A percentile compares a stretch with the other conserved stretches of the same genome.
phyloP scores from a whole-genome alignment of 345 rosid species.

The Heritiera fomes region DNA sequence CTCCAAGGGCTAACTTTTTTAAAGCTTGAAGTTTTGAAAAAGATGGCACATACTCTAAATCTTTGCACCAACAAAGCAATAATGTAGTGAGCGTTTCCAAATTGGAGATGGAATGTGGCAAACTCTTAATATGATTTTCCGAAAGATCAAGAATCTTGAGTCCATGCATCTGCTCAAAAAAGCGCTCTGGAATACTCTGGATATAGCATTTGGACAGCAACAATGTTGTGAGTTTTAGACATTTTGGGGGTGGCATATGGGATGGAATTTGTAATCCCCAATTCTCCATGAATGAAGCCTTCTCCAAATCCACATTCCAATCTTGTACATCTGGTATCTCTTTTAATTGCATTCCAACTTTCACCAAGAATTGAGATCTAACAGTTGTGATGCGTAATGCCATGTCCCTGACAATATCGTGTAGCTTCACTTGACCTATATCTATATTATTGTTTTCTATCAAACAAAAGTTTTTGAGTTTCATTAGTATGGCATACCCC shows the following conservation, averaged over 20 bases:
- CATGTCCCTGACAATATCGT: neutral
- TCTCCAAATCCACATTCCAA: constrained; percentile 21
- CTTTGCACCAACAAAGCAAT: neutral
- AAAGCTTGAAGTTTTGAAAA: neutral
- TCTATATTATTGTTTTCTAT: neutral
- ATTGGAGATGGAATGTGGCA: constrained; percentile 26
- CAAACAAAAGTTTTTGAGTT: neutral
- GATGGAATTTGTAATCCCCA: neutral
- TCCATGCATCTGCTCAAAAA: neutral
- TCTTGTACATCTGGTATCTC: neutral
- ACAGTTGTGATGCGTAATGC: neutral
- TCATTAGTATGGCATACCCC: neutral
- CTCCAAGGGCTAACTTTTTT: neutral
- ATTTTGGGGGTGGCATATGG: constrained; percentile 14
- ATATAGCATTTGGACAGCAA: neutral
- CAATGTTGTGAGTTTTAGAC: neutral
- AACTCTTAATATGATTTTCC: neutral
- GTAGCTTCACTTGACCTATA: neutral
- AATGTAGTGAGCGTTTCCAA: constrained; percentile 26
- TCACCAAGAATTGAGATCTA: neutral
- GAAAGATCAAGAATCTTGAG: neutral
- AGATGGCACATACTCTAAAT: too few species aligned
- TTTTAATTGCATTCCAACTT: neutral
- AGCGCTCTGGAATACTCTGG: neutral
- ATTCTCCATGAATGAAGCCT: constrained; percentile 18